Conservation (phyloP, 1,139 yeast species). For the Kodamaea sp. region DNA sequence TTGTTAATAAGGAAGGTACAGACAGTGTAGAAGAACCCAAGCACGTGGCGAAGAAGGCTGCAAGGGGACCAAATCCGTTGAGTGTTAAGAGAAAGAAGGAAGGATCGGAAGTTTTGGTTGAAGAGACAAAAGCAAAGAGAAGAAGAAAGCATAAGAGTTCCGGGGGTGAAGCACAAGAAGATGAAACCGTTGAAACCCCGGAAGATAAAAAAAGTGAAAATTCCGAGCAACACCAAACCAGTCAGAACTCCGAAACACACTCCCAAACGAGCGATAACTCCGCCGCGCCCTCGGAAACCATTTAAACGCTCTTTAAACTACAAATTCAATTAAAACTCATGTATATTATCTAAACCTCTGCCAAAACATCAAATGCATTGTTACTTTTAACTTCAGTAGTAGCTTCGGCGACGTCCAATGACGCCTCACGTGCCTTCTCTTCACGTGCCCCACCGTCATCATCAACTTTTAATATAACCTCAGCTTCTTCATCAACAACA, state of each 20-base stretch:
- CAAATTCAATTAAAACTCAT: too few relatives aligned
- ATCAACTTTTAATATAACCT: conserved; percentile 33
- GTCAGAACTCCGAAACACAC: too few relatives aligned
- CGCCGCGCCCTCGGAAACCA: too few relatives aligned
- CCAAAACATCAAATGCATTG: conserved; percentile 11
- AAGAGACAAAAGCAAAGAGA: conserved; percentile 24
- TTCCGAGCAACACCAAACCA: too few relatives aligned
- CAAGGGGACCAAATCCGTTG: conserved; percentile 77
- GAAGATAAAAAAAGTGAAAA: too few relatives aligned
- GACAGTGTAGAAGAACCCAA: conserved; percentile 18
- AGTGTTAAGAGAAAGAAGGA: conserved; percentile 70
- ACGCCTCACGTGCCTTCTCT: neutral
- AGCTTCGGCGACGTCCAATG: conserved; percentile 1
- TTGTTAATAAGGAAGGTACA: conserved; percentile 13
- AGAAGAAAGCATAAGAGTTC: conserved; percentile 34
- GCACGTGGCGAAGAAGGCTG: conserved; percentile 58
- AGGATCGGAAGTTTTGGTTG: conserved; percentile 15
- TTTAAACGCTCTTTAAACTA: too few relatives aligned
- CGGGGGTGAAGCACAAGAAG: conserved; percentile 10
- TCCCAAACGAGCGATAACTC: too few relatives aligned
- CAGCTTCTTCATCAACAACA: conserved; percentile 34
- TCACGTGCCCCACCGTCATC: conserved; percentile 3
- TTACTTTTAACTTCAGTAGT: conserved; percentile 1
- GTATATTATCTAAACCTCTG: conserved; percentile 2
- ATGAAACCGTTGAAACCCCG: neutral